phyloP scores from a whole-genome alignment of 1,139 yeast genomes.

The Geotrichum restrictum region DNA sequence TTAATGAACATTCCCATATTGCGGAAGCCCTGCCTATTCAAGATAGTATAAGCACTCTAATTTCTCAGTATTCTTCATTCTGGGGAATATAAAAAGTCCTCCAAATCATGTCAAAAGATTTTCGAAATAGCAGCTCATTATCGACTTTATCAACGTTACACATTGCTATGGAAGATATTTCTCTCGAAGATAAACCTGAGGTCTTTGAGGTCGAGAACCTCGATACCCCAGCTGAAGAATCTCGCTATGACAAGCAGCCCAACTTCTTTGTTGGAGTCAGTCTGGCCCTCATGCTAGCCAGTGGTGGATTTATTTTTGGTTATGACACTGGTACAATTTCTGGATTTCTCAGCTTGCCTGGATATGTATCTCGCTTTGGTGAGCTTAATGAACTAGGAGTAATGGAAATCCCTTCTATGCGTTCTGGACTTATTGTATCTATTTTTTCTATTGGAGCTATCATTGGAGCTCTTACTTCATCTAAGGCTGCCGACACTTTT shows the following conservation, averaged over 20 bases:
- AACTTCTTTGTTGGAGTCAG: not conserved
- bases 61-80: no score
- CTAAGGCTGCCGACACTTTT: constrained; percentile 47
- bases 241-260: constrained; percentile 5
- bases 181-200: no score
- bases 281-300: constrained; percentile 35
- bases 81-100: no score
- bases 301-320: constrained; percentile 58
- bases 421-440: constrained; percentile 50
- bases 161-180: no score
- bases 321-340: constrained; percentile 60
- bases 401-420: constrained; percentile 40
- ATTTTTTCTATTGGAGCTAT: constrained; percentile 54
- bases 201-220: no score
- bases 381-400: constrained; percentile 26
- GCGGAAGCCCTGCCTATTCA: no score
- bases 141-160: no score
- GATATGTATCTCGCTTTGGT: constrained; percentile 55
- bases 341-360: constrained; percentile 70
- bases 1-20: no score
- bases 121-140: no score
- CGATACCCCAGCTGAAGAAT: no score
- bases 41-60: no score
- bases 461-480: constrained; percentile 50
- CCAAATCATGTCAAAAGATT: no score